Conservation (phyloP, 805 yeast genomes). For the Kuraishia ogatae region DNA sequence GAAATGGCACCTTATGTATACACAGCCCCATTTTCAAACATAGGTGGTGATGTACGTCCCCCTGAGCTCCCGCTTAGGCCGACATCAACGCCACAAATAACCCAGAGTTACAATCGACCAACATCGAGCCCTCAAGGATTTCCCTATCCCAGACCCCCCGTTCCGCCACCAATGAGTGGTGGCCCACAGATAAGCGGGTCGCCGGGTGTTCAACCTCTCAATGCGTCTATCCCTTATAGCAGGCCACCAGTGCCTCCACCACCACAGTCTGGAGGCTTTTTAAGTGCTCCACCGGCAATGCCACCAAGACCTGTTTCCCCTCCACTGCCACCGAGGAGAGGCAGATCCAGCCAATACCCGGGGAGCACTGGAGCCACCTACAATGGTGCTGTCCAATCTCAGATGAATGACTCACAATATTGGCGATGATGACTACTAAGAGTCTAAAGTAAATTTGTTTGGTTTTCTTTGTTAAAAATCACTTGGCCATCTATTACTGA, state of each 20-base stretch:
- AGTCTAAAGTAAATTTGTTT: background rate
- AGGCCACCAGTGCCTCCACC: constrained; percentile 2
- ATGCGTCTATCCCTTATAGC: background rate
- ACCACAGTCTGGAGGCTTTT: background rate
- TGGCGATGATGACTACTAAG: no score
- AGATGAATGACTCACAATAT: background rate
- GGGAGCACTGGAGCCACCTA: constrained; percentile 8
- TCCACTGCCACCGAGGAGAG: constrained; percentile 1
- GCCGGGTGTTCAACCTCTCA: background rate
- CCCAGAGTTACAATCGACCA: no score
- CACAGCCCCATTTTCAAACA: constrained; percentile 19
- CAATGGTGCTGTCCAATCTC: background rate
- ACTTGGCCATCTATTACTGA: background rate
- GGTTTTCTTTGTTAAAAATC: background rate
- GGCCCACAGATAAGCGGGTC: background rate
- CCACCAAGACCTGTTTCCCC: background rate
- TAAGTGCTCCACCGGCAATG: background rate
- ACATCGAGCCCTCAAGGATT: background rate
- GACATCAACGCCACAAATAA: constrained; percentile 2
- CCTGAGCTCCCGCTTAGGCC: constrained; percentile 6
- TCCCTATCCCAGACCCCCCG: background rate
- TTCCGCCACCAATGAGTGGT: background rate
- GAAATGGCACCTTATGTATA: constrained; percentile 10
- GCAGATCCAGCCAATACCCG: constrained; percentile 4
- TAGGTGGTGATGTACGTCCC: constrained; percentile 15